These are phyloP conservation scores for Vairimorpha ceranae DNA, from an alignment of 371 early-diverging fungal genomes.

Conservation along the genomic window DNA sequence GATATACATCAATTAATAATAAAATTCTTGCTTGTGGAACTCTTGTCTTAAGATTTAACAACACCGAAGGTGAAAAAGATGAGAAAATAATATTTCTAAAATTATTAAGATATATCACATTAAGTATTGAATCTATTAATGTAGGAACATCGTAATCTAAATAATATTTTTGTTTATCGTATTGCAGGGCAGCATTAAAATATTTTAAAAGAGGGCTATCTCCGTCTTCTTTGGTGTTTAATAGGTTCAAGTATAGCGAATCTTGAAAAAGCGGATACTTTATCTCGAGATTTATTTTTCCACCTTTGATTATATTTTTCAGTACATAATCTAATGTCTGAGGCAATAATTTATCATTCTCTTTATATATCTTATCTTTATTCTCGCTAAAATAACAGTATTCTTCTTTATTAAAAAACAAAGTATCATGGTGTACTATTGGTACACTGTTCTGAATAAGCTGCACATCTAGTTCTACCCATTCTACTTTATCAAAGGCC, in stretches of 20 bases:
- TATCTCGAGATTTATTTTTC: conserved; percentile 86
- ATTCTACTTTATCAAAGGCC: conserved; percentile 73
- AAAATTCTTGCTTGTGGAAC: conserved; percentile 14
- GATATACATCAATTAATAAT: not conserved
- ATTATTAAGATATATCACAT: not conserved
- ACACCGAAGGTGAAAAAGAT: conserved; percentile 25
- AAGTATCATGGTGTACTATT: conserved; percentile 78
- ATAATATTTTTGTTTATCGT: no score
- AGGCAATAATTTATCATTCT: conserved; percentile 63
- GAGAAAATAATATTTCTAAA: conserved; percentile 28
- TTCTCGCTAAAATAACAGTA: not conserved
- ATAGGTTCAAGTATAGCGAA: not conserved
- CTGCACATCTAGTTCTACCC: conserved; percentile 89
- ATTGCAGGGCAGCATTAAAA: no score
- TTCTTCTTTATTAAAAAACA: conserved; percentile 66
- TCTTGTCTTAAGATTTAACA: conserved; percentile 7
- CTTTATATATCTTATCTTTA: conserved; percentile 23
- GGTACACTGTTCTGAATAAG: conserved; percentile 78
- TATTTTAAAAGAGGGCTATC: no score
- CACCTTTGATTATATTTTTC: conserved; percentile 62
- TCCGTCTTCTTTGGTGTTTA: not conserved
- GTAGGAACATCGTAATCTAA: not conserved
- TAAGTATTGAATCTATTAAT: conserved; percentile 1
- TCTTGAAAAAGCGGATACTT: conserved; percentile 85
- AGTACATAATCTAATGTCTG: conserved; percentile 65